Evolutionary conservation across 139 green algal genomes (phyloP), one percentile per base, ranked within the genome.

Genomic region (Chara braunii): DNA sequence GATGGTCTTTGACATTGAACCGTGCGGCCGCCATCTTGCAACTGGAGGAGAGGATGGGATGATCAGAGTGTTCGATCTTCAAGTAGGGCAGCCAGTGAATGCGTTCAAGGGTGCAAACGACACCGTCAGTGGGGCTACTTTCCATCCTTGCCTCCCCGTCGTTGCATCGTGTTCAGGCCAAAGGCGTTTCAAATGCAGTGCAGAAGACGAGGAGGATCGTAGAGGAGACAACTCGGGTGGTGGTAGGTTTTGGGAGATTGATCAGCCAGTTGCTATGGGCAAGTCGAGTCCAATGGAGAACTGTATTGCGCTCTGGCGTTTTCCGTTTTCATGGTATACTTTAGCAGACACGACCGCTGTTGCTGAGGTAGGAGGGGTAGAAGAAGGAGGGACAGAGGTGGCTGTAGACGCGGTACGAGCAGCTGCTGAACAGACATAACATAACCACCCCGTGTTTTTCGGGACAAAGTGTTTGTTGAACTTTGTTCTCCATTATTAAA

Each of bases 1-100:
- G 18, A 86, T 96, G n/a, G 67, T 77, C 28, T 95, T 95, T 70
- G 83, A 90, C 64, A 87, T 96, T n/a, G 89, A 96, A 60, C 84
- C 88, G 0, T 83, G 78, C 26, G 89, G 89, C 5, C 64, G 84
- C 3, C 87, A 95, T 64, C 65, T 95, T 23, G 78, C 81, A 3
- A 87, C 86, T 22, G 88, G 88, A 63, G 77, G 28, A 64, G 68
- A 55, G 57, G 70, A 58, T 8, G 8, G 31, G 31, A 63, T 22
- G 35, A 18, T 43, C 18, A 34, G 50, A 14, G 50, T 59, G 50
- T 43, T 59, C 50, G 18, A 59, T 14, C 14, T 59, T 14, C 14
- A 14, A 18, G 14, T 18, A 14, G n/a, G n/a, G n/a, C 14, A 59
- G 18, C 50, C 18, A 14, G 11, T 28, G 48, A 31, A 12, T n/a